A percentile compares a stretch with the other conserved stretches of the same genome.
Evolutionary conservation across 2,329 filamentous ascomycete species (phyloP).

Genomic region (Xylariaceae sp.): DNA sequence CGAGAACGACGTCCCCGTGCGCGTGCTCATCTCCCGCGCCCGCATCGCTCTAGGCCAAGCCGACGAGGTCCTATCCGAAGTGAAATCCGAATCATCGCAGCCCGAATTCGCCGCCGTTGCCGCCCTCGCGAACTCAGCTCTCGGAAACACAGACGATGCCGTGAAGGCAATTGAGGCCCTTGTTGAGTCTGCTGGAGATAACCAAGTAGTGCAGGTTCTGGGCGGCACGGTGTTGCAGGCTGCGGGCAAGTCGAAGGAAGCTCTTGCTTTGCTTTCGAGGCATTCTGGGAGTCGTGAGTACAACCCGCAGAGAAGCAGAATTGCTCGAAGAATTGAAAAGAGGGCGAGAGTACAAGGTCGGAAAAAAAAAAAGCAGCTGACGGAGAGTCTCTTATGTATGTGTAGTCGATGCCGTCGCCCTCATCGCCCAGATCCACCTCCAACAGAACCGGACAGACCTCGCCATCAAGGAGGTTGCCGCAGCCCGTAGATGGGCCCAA

Average conservation of each 20-base stretch:
- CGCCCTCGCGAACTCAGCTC: slow-evolving; percentile 65
- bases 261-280: slow-evolving; percentile 70
- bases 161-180: slow-evolving; percentile 63
- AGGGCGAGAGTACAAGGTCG: background rate
- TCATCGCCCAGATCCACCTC: slow-evolving; percentile 90
- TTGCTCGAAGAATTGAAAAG: background rate
- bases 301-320: background rate
- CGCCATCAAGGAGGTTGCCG: slow-evolving; percentile 81
- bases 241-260: slow-evolving; percentile 79
- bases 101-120: slow-evolving; percentile 74
- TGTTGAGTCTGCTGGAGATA: slow-evolving; percentile 63
- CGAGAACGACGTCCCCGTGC: slow-evolving; percentile 72
- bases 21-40: slow-evolving; percentile 75
- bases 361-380: background rate
- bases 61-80: slow-evolving; percentile 65
- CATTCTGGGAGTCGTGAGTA: slow-evolving; percentile 81
- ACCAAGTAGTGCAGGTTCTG: slow-evolving; percentile 75
- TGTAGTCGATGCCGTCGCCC: slow-evolving; percentile 68
- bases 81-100: slow-evolving; percentile 54
- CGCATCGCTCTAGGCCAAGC: slow-evolving; percentile 79
- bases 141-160: slow-evolving; percentile 60
- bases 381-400: slow-evolving; percentile 1
- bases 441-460: slow-evolving; percentile 88
- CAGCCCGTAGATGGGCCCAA: slow-evolving; percentile 89
- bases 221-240: slow-evolving; percentile 78